These are phyloP conservation scores for Apostasia ramifera DNA, from an alignment of 106 monocot genomes.

Conservation along the genomic window DNA sequence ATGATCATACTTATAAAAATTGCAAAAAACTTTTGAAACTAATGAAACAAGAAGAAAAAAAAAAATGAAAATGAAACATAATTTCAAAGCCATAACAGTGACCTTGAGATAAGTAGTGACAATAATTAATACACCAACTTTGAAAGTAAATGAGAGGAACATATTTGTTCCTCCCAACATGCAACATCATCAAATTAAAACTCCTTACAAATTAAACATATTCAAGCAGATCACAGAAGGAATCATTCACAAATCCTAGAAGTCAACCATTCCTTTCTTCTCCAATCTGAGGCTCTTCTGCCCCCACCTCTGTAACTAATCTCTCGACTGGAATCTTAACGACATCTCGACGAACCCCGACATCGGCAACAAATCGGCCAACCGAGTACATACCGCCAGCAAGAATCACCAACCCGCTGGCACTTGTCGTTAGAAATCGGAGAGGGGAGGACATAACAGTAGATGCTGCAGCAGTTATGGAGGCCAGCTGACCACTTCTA, in stretches of 20 bases:
- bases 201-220: no score
- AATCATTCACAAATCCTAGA: no score
- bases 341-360: conserved; percentile 62
- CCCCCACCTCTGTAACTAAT: conserved; percentile 18
- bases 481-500: conserved; percentile 61
- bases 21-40: not conserved
- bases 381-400: conserved; percentile 55
- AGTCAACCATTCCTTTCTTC: no score
- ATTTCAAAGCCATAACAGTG: no score
- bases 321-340: conserved; percentile 53
- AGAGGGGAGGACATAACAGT: conserved; percentile 54
- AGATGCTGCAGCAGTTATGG: conserved; percentile 38
- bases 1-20: not conserved
- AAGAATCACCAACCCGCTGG: conserved; percentile 29
- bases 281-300: not conserved
- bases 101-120: no score
- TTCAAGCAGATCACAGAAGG: no score
- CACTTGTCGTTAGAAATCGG: conserved; percentile 39
- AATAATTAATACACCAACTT: no score
- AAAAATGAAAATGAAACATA: no score
- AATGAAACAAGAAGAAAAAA: no score
- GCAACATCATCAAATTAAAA: no score
- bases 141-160: no score
- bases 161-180: no score
- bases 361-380: conserved; percentile 53